Percentiles rank a stretch among this genome's conserved stretches.
These are phyloP conservation scores for Hysterium pulicare DNA, from an alignment of 2,329 filamentous ascomycete genomes.

Conservation along the genomic window DNA sequence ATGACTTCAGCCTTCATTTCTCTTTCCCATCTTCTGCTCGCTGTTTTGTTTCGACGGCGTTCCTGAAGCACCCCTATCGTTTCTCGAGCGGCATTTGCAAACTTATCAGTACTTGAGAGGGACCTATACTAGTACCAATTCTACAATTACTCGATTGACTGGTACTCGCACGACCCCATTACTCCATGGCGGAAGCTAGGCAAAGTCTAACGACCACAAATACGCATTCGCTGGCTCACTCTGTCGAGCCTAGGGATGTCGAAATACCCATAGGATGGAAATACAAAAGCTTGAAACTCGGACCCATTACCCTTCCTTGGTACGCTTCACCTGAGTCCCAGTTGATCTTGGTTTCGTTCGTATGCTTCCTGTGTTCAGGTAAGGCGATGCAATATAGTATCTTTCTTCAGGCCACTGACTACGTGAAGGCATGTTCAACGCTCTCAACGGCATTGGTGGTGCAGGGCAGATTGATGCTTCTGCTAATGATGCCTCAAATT, in stretches of 20 bases:
- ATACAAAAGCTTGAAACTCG: conserved; percentile 39
- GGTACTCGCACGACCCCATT: neutral
- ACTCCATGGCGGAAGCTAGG: conserved; percentile 7
- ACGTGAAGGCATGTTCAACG: conserved; percentile 44
- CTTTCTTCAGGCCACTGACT: conserved; percentile 5
- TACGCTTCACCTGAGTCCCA: conserved; percentile 47
- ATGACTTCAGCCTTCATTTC: conserved; percentile 3
- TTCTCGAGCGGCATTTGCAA: conserved; percentile 1
- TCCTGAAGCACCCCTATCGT: conserved; percentile 1
- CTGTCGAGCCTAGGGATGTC: conserved; percentile 4
- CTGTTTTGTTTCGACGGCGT: conserved; percentile 2
- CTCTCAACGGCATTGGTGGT: conserved; percentile 45
- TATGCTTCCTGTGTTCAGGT: conserved; percentile 49
- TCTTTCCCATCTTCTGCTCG: neutral
- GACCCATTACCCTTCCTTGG: conserved; percentile 38
- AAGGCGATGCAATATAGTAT: conserved; percentile 3
- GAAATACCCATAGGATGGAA: conserved; percentile 39
- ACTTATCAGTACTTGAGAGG: neutral
- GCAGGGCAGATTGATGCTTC: conserved; percentile 44
- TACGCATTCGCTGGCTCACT: too few relatives aligned
- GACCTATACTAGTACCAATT: conserved; percentile 1
- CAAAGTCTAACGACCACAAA: conserved; percentile 2
- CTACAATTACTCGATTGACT: neutral
- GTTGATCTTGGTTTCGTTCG: conserved; percentile 45
- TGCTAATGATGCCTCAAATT: conserved; percentile 59